These are phyloP conservation scores for Podospora pseudoanserina DNA, from an alignment of 495 filamentous ascomycete genomes.

Conservation along the genomic window DNA sequence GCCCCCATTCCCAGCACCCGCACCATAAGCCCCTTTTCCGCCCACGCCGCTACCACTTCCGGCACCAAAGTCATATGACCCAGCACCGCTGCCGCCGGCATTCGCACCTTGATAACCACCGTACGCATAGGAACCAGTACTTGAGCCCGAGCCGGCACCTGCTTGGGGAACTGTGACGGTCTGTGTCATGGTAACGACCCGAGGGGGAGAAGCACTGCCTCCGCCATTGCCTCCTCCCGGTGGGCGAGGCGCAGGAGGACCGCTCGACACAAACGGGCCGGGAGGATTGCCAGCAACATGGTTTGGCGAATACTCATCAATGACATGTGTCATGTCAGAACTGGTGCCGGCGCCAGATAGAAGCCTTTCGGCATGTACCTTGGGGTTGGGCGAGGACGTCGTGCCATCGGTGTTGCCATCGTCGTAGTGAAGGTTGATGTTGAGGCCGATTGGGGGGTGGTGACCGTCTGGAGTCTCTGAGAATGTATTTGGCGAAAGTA, in stretches of 20 bases:
- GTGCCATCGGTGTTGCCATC: background rate
- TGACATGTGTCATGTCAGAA: constrained; percentile 11
- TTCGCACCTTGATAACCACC: background rate
- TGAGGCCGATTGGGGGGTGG: constrained; percentile 21
- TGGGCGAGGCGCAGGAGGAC: background rate
- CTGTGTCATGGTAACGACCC: constrained; percentile 14
- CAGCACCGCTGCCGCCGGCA: too few relatives aligned
- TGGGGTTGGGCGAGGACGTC: constrained; percentile 15
- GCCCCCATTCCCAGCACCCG: too few relatives aligned
- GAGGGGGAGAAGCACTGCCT: constrained; percentile 1
- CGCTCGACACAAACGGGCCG: constrained; percentile 8
- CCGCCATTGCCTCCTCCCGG: constrained; percentile 15
- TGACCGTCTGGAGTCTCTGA: background rate
- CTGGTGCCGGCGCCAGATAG: constrained; percentile 2
- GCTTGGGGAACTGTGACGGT: constrained; percentile 3
- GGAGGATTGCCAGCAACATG: constrained; percentile 10
- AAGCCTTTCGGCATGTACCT: constrained; percentile 9
- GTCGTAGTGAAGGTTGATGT: constrained; percentile 26
- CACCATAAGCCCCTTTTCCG: too few relatives aligned
- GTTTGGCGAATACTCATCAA: constrained; percentile 12
- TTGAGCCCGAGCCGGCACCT: background rate
- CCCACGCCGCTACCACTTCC: too few relatives aligned
- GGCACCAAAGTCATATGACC: too few relatives aligned
- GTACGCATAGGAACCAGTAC: constrained; percentile 6
- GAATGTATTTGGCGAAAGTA: background rate